These are phyloP conservation scores for Paraglomus brasilianum DNA, from an alignment of 192 early-diverging fungal genomes.

Conservation along the genomic window DNA sequence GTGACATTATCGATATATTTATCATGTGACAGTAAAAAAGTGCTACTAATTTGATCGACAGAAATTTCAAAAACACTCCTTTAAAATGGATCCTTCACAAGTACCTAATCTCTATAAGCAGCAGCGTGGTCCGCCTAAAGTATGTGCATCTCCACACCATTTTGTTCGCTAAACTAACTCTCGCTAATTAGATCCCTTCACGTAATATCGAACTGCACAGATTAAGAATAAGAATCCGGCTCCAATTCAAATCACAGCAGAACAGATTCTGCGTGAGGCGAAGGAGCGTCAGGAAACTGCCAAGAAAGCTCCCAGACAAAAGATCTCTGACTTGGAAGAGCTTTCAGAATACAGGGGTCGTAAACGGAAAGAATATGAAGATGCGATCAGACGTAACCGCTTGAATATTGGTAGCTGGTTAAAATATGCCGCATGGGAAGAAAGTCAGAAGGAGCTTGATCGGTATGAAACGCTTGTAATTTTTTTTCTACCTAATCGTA, in stretches of 20 bases:
- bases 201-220: conserved; percentile 32
- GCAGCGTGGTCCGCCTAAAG: conserved; percentile 31
- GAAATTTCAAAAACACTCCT: not conserved
- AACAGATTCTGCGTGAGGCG: conserved; percentile 96
- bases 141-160: not conserved
- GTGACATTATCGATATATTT: too few species aligned
- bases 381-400: conserved; percentile 81
- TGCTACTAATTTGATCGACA: too few species aligned
- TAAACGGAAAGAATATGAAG: conserved; percentile 94
- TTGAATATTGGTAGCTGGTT: conserved; percentile 88
- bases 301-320: conserved; percentile 72
- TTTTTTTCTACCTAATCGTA: not conserved
- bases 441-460: conserved; percentile 81
- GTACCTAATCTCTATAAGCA: conserved; percentile 32
- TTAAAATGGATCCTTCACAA: conserved; percentile 29
- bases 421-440: conserved; percentile 97
- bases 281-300: conserved; percentile 74
- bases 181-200: not conserved
- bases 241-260: conserved; percentile 97
- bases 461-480: conserved; percentile 43
- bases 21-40: too few species aligned
- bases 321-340: conserved; percentile 91
- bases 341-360: conserved; percentile 84
- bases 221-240: conserved; percentile 99
- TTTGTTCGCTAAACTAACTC: not conserved